Base-by-base conservation (phyloP, 352 stramenopile species). In the Phytophthora palmivora region DNA sequence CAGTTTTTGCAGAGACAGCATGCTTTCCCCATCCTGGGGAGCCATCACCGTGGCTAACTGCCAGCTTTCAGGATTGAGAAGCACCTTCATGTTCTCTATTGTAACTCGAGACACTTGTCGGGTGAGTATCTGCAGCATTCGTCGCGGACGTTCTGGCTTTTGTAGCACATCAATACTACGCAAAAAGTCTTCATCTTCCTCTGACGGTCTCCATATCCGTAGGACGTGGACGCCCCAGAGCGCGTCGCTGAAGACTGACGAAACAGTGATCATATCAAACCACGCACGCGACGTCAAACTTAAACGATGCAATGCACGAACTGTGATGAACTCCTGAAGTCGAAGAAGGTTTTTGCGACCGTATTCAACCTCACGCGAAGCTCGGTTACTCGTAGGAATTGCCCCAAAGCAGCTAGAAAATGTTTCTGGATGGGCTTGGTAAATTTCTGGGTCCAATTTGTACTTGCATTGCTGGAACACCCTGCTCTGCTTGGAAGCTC, bases 31-130 rank as follows among this genome's bases (percentile, higher is more conserved):
- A 19, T 71, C 60, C 6, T 47, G 18, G 2, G 42, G 33, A 0
- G 38, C 48, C 72, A 81, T 73, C 12, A 75, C 54, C 8, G 60
- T 56, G 1, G 81, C 81, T 53, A 90, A 30, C 41, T 87, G 78
- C 81, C 81, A 90, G 39, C 53, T 82, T 16, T 90, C 81, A 1
- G 58, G 10, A 9, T 58, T 72, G 2, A 81, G 39, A 10, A 90
- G 50, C 28, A 75, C 58, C 41, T 88, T 88, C 64, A 84, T 76
- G 43, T 82, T 83, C 4, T 88, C 78, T 8, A 86, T 44, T 26
- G 72, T 68, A 5, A 78, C 36, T 11, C 76, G 76, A 15, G 61
- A 70, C 0, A 86, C 43, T 46, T 87, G 77, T 2, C 72, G 69
- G 1, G 77, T 88, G 11, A 89, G 63, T 49, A 80, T 71, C 57